A percentile compares a stretch with the other conserved stretches of the same genome.
Evolutionary conservation across 768 basidiomycete species (phyloP).

Genomic region (Pleurotus cornucopiae): DNA sequence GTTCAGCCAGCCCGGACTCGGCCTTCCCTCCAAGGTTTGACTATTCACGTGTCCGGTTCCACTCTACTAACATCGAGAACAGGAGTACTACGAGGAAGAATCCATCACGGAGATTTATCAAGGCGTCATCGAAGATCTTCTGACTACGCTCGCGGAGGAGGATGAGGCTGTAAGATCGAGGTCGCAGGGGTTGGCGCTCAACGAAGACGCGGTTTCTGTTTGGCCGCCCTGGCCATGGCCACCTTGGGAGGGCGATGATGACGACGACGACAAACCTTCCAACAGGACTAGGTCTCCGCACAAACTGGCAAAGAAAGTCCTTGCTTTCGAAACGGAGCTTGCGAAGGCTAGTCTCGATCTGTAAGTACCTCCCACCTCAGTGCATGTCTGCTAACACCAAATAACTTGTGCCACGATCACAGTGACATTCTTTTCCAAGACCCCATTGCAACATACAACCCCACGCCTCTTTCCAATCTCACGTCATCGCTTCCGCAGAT

Average conservation of each 20-base stretch:
- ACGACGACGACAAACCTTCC: constrained; percentile 40
- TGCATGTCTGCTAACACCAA: background rate
- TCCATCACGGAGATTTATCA: constrained; percentile 66
- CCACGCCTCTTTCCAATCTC: constrained; percentile 65
- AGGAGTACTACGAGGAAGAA: constrained; percentile 91
- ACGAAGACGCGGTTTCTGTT: constrained; percentile 37
- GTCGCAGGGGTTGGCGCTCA: constrained; percentile 16
- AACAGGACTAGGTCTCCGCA: constrained; percentile 53
- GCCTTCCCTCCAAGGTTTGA: constrained; percentile 81
- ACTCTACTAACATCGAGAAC: background rate
- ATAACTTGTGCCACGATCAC: background rate
- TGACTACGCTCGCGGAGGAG: constrained; percentile 53
- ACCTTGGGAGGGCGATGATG: constrained; percentile 59
- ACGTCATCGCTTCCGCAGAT: constrained; percentile 69
- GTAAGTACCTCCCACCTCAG: constrained; percentile 32
- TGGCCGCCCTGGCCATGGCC: constrained; percentile 88
- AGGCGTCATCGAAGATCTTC: constrained; percentile 60
- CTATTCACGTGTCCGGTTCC: constrained; percentile 1
- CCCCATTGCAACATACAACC: constrained; percentile 88
- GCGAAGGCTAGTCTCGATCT: constrained; percentile 79
- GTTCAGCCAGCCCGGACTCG: constrained; percentile 78
- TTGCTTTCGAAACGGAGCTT: constrained; percentile 74
- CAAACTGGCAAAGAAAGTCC: constrained; percentile 64
- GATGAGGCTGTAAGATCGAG: constrained; percentile 20
- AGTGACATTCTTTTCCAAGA: constrained; percentile 73